Evolutionary conservation across 1,284 basidiomycete species (phyloP), one percentile per base, ranked within the genome.

Genomic region (Bjerkandera adusta): DNA sequence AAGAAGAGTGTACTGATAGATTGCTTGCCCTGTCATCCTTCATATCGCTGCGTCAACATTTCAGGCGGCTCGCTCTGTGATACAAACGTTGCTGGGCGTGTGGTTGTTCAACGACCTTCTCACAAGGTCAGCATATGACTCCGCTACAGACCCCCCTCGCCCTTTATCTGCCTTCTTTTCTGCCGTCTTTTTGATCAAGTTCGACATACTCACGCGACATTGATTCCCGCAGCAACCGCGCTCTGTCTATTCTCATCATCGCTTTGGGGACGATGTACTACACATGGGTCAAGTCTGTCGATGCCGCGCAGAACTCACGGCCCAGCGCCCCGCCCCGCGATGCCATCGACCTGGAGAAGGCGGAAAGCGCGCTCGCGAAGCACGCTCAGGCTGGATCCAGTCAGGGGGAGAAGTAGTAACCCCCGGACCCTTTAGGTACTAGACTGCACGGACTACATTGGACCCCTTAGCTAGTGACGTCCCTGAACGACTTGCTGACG

Each of bases 71-170:
- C 75, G 83, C 45, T 84, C 83, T 12, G 86, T 88, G 7, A 66
- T 89, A 27, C 85, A 89, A 64, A 88, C 85, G 5, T 66, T 85
- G 22, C 65, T 89, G 26, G 85, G 84, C 12, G 81, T 85, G 26
- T 77, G 72, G 72, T 65, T 85, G 13, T 87, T 88, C 63, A 65
- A 68, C 11, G 86, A 89, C 58, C 56, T 82, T 45, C 69, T 89
- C 39, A 85, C 78, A 8, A 68, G 73, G 85, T 87, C 64, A 53
- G 80, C 27, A 24, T 39, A 35, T 43, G 20, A 15, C 6, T 18
- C 35, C 34, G 16, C n/a, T 36, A 8, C 27, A 3, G 13, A 39
- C 29, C 18, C 35, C 21, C 12, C 38, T 39, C 22, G 34, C 39
- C 10, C 18, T n/a, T 11, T 20, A 11, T n/a, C 35, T 13, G 15